phyloP scores from a whole-genome alignment of 2,329 filamentous ascomycete genomes.

The Talaromyces islandicus region DNA sequence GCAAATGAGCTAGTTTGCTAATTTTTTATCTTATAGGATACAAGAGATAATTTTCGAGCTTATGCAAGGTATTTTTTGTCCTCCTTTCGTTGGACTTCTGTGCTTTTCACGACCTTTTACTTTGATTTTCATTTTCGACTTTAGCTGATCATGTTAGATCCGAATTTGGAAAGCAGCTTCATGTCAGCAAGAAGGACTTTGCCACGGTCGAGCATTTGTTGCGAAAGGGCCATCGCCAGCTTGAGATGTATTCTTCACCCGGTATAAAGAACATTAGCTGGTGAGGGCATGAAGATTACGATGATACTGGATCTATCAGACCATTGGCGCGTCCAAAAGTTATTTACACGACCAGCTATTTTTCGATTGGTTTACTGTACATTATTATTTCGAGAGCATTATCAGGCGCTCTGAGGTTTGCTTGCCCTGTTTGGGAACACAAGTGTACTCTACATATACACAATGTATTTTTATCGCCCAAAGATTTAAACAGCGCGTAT shows the following conservation, averaged over 20 bases:
- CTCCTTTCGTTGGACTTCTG: too few relatives aligned
- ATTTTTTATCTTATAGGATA: conserved; percentile 24
- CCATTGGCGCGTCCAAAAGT: not conserved
- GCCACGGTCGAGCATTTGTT: conserved; percentile 77
- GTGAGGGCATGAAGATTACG: conserved; percentile 8
- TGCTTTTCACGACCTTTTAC: too few relatives aligned
- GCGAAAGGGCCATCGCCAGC: conserved; percentile 71
- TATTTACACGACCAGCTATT: not conserved
- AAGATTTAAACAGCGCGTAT: not conserved
- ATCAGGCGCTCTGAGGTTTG: not conserved
- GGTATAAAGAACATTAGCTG: conserved; percentile 68
- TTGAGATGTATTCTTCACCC: conserved; percentile 74
- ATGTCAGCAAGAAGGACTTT: conserved; percentile 78
- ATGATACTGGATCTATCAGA: not conserved
- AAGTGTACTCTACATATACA: not conserved
- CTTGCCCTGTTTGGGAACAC: not conserved
- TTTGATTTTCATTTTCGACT: not conserved
- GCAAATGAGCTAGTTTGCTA: not conserved
- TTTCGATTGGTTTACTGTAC: not conserved
- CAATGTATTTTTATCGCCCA: not conserved
- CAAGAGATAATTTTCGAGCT: conserved; percentile 34
- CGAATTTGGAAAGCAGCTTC: conserved; percentile 69
- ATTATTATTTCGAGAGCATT: not conserved
- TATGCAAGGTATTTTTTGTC: conserved; percentile 29
- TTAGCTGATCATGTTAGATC: conserved; percentile 40